Evolutionary conservation across 805 yeast genomes (phyloP).

Genomic region (Cyberlindnera xishuangbannaensis): DNA sequence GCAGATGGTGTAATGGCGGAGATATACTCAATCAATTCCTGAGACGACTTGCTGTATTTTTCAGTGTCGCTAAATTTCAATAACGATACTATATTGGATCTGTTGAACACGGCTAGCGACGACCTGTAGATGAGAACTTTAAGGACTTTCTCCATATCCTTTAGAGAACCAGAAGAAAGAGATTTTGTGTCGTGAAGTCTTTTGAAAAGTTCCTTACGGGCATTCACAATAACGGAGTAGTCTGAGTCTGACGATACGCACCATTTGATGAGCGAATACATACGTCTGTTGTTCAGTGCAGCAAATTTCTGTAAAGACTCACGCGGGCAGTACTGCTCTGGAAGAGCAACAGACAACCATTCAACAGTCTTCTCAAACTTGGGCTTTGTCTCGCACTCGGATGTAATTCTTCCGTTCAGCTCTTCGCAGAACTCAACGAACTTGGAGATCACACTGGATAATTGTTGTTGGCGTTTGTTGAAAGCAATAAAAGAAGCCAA

Average conservation of each 20-base stretch:
- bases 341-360: constrained; percentile 57
- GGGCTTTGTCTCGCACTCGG: constrained; percentile 19
- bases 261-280: constrained; percentile 47
- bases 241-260: constrained; percentile 55
- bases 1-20: constrained; percentile 58
- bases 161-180: constrained; percentile 31
- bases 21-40: constrained; percentile 51
- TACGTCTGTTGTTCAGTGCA: constrained; percentile 51
- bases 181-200: constrained; percentile 49
- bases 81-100: constrained; percentile 52
- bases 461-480: constrained; percentile 59
- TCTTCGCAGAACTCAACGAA: constrained; percentile 45
- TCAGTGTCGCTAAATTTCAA: constrained; percentile 34
- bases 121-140: constrained; percentile 57
- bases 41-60: constrained; percentile 33
- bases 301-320: constrained; percentile 48
- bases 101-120: constrained; percentile 57
- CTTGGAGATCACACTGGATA: constrained; percentile 44
- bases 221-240: constrained; percentile 50
- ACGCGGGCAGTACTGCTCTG: constrained; percentile 45
- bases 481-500: constrained; percentile 63
- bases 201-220: constrained; percentile 56
- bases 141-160: constrained; percentile 47
- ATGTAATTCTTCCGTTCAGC: constrained; percentile 28
- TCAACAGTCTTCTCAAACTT: constrained; percentile 50